Percentiles rank a stretch among this genome's conserved stretches.
Evolutionary conservation across 192 early-diverging fungal species (phyloP).

Genomic region (Coemansia sp.): DNA sequence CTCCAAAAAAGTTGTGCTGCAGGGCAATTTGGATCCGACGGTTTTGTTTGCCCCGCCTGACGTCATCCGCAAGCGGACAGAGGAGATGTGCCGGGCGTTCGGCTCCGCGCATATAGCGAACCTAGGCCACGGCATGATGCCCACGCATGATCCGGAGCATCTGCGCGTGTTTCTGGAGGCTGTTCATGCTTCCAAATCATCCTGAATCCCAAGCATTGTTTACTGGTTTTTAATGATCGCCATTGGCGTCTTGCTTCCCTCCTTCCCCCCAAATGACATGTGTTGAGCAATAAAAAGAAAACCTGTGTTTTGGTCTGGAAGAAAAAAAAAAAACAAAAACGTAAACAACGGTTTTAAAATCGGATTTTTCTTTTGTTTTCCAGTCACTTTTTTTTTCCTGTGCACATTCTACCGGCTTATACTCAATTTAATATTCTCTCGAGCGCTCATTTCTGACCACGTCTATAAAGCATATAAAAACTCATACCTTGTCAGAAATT

Average conservation of each 20-base stretch:
- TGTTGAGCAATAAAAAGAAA: no score
- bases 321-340: background rate
- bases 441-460: no score
- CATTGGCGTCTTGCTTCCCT: background rate
- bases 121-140: conserved; percentile 95
- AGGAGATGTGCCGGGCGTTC: conserved; percentile 79
- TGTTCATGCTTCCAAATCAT: conserved; percentile 53
- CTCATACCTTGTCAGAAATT: no score
- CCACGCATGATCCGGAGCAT: conserved; percentile 71
- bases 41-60: conserved; percentile 74
- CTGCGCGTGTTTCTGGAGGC: conserved; percentile 68
- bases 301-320: background rate
- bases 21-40: conserved; percentile 95
- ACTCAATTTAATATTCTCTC: no score
- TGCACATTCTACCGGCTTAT: no score
- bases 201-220: conserved; percentile 17
- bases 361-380: conserved; percentile 2
- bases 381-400: no score
- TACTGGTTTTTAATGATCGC: background rate
- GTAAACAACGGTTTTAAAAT: background rate
- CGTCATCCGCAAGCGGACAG: conserved; percentile 68
- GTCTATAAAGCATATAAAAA: no score
- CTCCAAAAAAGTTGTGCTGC: conserved; percentile 54
- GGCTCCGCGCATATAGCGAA: conserved; percentile 83
- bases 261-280: no score